Evolutionary conservation across 306 rosid genomes (phyloP).

Genomic region (Quercus dentata): DNA sequence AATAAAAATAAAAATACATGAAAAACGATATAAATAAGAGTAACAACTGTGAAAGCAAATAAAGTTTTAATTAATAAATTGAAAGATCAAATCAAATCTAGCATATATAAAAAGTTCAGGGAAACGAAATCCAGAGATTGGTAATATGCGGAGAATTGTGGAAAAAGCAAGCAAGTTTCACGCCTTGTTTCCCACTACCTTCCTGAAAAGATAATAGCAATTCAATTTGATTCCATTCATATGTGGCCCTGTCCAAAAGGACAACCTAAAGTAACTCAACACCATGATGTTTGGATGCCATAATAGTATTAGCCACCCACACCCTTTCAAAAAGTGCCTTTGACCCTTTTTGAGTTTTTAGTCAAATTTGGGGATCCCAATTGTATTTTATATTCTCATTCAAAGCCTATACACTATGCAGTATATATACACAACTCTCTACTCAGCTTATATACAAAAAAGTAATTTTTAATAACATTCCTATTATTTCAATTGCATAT

Average conservation of each 20-base stretch:
- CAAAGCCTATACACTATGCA: no score
- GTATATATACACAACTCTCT: no score
- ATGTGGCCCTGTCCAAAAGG: background rate
- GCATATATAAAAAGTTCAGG: background rate
- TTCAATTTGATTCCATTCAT: slow-evolving; percentile 11
- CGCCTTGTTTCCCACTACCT: slow-evolving; percentile 40
- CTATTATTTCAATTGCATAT: no score
- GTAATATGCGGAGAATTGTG: slow-evolving; percentile 45
- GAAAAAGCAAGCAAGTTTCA: slow-evolving; percentile 29
- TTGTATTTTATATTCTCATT: no score
- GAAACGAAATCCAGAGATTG: background rate
- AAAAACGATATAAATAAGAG: no score
- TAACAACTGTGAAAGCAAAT: no score
- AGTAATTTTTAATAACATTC: no score
- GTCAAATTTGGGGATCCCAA: background rate
- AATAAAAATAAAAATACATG: no score
- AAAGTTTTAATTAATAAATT: no score
- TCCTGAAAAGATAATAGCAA: background rate
- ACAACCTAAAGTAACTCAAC: background rate
- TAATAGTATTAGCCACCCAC: background rate
- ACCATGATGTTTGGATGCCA: background rate
- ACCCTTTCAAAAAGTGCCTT: background rate
- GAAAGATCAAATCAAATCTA: background rate
- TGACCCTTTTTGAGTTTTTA: background rate
- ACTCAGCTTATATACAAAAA: no score